These are phyloP conservation scores for Aegle marmelos DNA, from an alignment of 345 rosid genomes.

Conservation along the genomic window DNA sequence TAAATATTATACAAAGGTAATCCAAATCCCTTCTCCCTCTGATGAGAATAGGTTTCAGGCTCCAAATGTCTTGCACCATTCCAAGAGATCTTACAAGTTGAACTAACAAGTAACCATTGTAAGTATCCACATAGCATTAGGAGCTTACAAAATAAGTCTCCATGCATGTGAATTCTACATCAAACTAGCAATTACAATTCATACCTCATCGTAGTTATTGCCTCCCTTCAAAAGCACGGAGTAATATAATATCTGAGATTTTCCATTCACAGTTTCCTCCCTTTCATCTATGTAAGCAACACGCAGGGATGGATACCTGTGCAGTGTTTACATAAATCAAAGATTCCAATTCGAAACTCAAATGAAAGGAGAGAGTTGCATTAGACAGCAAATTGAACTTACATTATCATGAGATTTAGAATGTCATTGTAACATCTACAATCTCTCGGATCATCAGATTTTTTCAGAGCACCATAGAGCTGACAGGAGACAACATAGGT, in stretches of 20 bases:
- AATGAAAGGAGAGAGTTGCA: conserved; percentile 7
- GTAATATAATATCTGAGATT: conserved; percentile 54
- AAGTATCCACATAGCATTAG: not conserved
- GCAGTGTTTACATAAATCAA: conserved; percentile 15
- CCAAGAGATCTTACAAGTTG: not conserved
- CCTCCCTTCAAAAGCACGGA: conserved; percentile 95
- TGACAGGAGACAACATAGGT: conserved; percentile 99
- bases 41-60: not conserved
- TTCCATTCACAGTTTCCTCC: conserved; percentile 59
- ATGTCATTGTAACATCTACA: conserved; percentile 73
- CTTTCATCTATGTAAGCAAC: conserved; percentile 90
- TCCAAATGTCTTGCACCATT: not conserved
- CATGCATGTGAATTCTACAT: not conserved
- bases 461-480: conserved; percentile 80
- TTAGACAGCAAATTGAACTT: conserved; percentile 28
- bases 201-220: conserved; percentile 73
- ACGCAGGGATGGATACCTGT: conserved; percentile 86
- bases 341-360: conserved; percentile 5
- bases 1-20: not conserved
- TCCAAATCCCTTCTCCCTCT: not conserved
- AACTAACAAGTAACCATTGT: not conserved
- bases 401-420: conserved; percentile 84
- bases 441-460: conserved; percentile 49
- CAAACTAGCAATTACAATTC: conserved; percentile 8
- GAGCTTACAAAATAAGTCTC: not conserved